Percentiles rank a stretch among this genome's conserved stretches.
These are phyloP conservation scores for Mercurialis annua DNA, from an alignment of 345 rosid species.

Conservation along the genomic window DNA sequence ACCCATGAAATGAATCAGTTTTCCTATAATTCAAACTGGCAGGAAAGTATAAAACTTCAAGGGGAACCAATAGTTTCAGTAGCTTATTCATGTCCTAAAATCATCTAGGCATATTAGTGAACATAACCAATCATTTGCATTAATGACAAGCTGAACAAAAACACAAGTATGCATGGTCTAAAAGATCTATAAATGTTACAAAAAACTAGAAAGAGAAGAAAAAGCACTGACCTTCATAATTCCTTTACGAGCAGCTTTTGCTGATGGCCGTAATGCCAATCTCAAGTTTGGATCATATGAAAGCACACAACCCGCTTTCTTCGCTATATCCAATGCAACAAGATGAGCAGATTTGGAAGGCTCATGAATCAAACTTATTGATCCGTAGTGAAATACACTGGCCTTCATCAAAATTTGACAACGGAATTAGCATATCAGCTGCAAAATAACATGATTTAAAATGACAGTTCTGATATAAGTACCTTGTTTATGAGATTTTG, in stretches of 20 bases:
- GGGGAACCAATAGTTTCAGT: too few relatives aligned
- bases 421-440: neutral
- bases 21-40: too few relatives aligned
- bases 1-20: too few relatives aligned
- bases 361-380: constrained; percentile 4
- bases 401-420: constrained; percentile 1
- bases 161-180: too few relatives aligned
- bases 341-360: constrained; percentile 14
- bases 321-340: constrained; percentile 7
- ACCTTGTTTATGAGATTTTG: constrained; percentile 64
- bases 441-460: neutral
- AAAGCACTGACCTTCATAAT: too few relatives aligned
- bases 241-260: constrained; percentile 12
- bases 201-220: too few relatives aligned
- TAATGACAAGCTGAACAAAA: too few relatives aligned
- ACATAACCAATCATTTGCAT: too few relatives aligned
- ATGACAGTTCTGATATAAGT: neutral
- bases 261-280: constrained; percentile 19
- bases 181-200: too few relatives aligned
- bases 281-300: constrained; percentile 24
- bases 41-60: too few relatives aligned
- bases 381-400: constrained; percentile 15
- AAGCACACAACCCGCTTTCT: constrained; percentile 12
- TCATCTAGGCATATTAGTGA: too few relatives aligned
- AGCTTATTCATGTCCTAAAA: too few relatives aligned